Percentiles rank a stretch among this genome's conserved stretches.
Conservation (phyloP, 2,329 filamentous ascomycete genomes). For the Alternaria dauci region DNA sequence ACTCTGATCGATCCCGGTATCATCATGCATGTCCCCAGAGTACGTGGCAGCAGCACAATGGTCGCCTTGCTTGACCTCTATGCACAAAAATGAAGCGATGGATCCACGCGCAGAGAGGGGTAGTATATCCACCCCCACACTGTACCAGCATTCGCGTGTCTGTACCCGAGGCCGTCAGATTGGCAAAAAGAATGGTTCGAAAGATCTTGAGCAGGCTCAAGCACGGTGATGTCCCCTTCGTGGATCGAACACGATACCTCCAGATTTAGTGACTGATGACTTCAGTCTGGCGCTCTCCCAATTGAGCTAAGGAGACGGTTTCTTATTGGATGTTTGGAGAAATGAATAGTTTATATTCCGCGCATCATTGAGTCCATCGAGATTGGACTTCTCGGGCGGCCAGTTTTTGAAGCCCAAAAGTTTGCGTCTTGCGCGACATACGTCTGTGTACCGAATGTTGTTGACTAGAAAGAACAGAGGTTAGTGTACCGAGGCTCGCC, state of each 20-base stretch:
- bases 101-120: not conserved
- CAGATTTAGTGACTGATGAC: conserved; percentile 42
- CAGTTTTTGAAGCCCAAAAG: not conserved
- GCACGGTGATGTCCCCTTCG: conserved; percentile 31
- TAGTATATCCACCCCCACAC: not conserved
- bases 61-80: not conserved
- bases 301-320: conserved; percentile 43
- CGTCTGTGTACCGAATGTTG: not conserved
- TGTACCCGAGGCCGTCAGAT: not conserved
- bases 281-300: conserved; percentile 46
- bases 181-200: conserved; percentile 23
- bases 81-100: conserved; percentile 4
- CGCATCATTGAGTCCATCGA: too few relatives aligned
- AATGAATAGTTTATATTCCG: too few relatives aligned
- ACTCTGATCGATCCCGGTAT: not conserved
- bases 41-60: conserved; percentile 5
- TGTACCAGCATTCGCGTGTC: not conserved
- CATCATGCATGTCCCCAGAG: not conserved
- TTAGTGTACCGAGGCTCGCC: conserved; percentile 9
- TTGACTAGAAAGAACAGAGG: conserved; percentile 11
- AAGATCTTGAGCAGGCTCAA: conserved; percentile 17
- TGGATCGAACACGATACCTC: conserved; percentile 39
- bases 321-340: conserved; percentile 16
- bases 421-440: not conserved
- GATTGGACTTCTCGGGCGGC: too few relatives aligned